phyloP scores from a whole-genome alignment of 2,329 filamentous ascomycete genomes.

The Pseudogymnoascus pannorum region DNA sequence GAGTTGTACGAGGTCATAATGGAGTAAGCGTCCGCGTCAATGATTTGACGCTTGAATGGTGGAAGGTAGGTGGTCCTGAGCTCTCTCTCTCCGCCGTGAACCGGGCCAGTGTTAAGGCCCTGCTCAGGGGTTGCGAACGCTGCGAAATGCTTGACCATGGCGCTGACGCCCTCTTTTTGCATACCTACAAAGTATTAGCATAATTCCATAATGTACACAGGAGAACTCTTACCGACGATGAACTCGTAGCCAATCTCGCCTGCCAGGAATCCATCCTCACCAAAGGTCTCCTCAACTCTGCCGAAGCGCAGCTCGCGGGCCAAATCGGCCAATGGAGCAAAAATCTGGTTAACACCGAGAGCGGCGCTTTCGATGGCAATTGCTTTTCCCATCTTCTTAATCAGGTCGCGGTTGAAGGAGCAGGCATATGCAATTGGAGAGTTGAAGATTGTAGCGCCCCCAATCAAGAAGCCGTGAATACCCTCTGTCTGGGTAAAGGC shows the following conservation, averaged over 20 bases:
- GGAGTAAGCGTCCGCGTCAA: conserved; percentile 58
- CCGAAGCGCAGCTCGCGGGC: conserved; percentile 65
- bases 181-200: conserved; percentile 45
- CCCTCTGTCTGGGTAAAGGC: conserved; percentile 67
- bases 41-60: conserved; percentile 61
- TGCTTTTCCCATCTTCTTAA: conserved; percentile 58
- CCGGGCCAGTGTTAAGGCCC: conserved; percentile 58
- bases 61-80: conserved; percentile 50
- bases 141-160: conserved; percentile 70
- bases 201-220: not conserved
- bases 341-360: conserved; percentile 65
- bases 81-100: conserved; percentile 46
- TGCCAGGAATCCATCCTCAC: conserved; percentile 60
- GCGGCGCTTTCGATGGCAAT: conserved; percentile 60
- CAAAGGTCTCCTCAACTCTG: conserved; percentile 66
- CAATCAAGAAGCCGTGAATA: conserved; percentile 64
- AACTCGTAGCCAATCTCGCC: conserved; percentile 60
- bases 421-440: conserved; percentile 66
- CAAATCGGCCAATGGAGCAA: conserved; percentile 63
- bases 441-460: conserved; percentile 73
- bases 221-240: conserved; percentile 46
- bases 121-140: conserved; percentile 64
- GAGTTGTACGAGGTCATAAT: conserved; percentile 72
- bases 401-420: conserved; percentile 58
- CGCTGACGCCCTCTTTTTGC: conserved; percentile 57